These are phyloP conservation scores for Mortierella sp. DNA, from an alignment of 371 early-diverging fungal species.

Conservation along the genomic window DNA sequence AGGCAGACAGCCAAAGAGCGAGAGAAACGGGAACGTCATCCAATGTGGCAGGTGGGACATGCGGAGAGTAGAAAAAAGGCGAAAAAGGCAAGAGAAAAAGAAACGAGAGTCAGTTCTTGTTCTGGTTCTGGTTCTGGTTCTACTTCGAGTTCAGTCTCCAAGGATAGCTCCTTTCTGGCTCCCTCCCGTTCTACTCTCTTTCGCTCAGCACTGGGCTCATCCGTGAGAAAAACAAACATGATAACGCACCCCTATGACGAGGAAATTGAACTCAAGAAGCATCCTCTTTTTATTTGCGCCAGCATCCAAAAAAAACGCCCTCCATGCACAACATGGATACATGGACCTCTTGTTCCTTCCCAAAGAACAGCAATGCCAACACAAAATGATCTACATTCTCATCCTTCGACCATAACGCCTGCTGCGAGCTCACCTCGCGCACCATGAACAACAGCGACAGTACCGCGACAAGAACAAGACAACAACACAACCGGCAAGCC, in stretches of 20 bases:
- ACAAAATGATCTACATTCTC: not conserved
- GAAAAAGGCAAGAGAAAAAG: not conserved
- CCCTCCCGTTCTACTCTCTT: not conserved
- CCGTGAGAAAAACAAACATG: slow-evolving; percentile 35
- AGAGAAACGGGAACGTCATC: not conserved
- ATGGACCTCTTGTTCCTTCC: not conserved
- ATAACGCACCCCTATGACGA: not conserved
- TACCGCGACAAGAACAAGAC: not conserved
- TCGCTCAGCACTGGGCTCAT: slow-evolving; percentile 25
- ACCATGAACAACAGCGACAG: not conserved
- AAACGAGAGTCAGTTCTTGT: not conserved
- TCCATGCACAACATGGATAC: not conserved
- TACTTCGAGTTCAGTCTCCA: not conserved
- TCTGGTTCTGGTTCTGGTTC: not conserved
- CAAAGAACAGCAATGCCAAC: not conserved
- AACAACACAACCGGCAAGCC: not conserved
- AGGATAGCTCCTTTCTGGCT: not conserved
- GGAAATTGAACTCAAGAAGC: not conserved
- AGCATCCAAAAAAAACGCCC: not conserved
- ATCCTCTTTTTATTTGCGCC: too few species aligned
- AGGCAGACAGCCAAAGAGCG: not conserved
- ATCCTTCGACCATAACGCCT: not conserved
- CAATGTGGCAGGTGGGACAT: not conserved
- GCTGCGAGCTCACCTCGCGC: not conserved
- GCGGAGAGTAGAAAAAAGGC: slow-evolving; percentile 4